Conservation (phyloP, 352 stramenopile species). For the Globisporangium radiosum region DNA sequence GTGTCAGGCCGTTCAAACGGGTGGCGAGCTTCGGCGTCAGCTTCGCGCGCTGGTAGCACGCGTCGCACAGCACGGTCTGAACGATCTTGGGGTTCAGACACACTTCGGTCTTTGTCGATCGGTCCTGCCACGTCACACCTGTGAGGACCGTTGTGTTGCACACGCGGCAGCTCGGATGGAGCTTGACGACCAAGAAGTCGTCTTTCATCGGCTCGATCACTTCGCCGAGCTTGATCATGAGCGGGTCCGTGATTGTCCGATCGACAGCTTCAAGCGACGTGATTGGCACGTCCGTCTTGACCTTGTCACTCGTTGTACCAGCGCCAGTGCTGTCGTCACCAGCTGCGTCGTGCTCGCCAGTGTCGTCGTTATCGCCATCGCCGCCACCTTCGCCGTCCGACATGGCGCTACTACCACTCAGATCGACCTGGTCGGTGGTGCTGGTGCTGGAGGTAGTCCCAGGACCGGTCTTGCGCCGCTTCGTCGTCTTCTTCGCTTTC, state of each 20-base stretch:
- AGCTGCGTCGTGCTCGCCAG: constrained; percentile 7
- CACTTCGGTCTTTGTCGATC: constrained; percentile 53
- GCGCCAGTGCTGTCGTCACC: constrained; percentile 5
- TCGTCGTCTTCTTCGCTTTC: constrained; percentile 72
- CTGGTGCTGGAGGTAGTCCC: constrained; percentile 1
- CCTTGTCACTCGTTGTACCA: constrained; percentile 13
- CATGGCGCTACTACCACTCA: constrained; percentile 6
- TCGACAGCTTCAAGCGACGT: constrained; percentile 62
- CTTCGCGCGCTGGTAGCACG: constrained; percentile 64
- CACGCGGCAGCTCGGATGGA: constrained; percentile 74
- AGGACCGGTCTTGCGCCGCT: constrained; percentile 47
- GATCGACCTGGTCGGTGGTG: too few species aligned
- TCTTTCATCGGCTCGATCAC: constrained; percentile 89
- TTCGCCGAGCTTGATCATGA: constrained; percentile 85
- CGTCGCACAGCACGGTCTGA: constrained; percentile 71
- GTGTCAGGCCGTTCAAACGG: constrained; percentile 43
- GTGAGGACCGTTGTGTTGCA: constrained; percentile 77
- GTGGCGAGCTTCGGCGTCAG: constrained; percentile 36
- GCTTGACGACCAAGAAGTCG: constrained; percentile 85
- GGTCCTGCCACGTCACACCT: constrained; percentile 59
- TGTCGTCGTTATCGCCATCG: constrained; percentile 29
- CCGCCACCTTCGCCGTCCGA: constrained; percentile 33
- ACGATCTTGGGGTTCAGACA: constrained; percentile 58
- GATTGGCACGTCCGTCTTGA: constrained; percentile 25
- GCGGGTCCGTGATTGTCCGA: constrained; percentile 57